Evolutionary conservation across 768 basidiomycete genomes (phyloP).

Genomic region (Boletus eberwhitei): DNA sequence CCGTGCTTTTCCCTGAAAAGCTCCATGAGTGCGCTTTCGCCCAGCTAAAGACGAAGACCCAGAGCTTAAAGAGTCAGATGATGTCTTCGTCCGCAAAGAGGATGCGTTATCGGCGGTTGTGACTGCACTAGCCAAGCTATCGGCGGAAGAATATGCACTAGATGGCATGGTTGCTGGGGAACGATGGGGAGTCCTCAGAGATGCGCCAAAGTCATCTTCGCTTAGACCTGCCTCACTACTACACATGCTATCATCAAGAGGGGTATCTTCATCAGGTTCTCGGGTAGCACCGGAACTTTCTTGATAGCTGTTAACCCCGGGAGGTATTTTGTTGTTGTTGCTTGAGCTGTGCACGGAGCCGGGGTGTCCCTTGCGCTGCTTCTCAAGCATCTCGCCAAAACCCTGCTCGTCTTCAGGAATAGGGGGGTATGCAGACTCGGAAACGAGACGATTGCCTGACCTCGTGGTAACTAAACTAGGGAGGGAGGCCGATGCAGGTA

Average conservation of each 20-base stretch:
- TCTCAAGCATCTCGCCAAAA: slow-evolving; percentile 73
- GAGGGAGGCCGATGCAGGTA: slow-evolving; percentile 38
- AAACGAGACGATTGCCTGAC: slow-evolving; percentile 1
- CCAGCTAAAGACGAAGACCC: slow-evolving; percentile 38
- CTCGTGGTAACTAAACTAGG: slow-evolving; percentile 16
- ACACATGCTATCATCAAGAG: slow-evolving; percentile 25
- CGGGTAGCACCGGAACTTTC: slow-evolving; percentile 1
- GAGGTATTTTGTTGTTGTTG: slow-evolving; percentile 40
- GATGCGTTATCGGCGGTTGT: slow-evolving; percentile 39
- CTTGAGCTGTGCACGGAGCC: slow-evolving; percentile 59
- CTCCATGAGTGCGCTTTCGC: slow-evolving; percentile 37
- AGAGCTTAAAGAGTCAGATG: slow-evolving; percentile 42
- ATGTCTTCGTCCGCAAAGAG: slow-evolving; percentile 37
- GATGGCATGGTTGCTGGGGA: slow-evolving; percentile 21
- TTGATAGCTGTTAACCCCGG: slow-evolving; percentile 39
- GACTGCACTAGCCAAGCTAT: slow-evolving; percentile 31
- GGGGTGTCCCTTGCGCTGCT: slow-evolving; percentile 57
- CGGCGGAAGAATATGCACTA: slow-evolving; percentile 24
- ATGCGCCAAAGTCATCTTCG: slow-evolving; percentile 62
- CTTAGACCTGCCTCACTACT: slow-evolving; percentile 26
- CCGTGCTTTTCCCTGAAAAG: slow-evolving; percentile 2
- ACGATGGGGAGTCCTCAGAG: slow-evolving; percentile 59
- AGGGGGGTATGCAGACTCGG: slow-evolving; percentile 17
- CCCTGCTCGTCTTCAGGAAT: slow-evolving; percentile 51
- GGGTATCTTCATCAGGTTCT: slow-evolving; percentile 19